Evolutionary conservation across 2,329 filamentous ascomycete species (phyloP).

Genomic region (Penicillium paneum): DNA sequence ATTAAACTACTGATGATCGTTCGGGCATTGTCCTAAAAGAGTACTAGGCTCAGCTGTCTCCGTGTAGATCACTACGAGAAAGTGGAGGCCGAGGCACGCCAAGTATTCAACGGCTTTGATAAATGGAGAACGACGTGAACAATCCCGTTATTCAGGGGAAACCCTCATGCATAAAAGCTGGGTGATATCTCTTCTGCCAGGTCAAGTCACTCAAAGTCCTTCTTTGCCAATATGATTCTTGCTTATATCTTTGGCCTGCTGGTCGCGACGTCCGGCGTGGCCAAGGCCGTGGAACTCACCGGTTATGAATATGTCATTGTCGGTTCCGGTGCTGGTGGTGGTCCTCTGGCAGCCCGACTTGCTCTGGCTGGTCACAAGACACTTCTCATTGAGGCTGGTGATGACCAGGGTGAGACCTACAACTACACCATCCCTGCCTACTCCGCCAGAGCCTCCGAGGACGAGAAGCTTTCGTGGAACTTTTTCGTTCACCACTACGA

Average conservation of each 20-base stretch:
- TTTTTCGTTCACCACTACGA: slow-evolving; percentile 37
- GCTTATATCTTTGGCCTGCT: slow-evolving; percentile 1
- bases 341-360: slow-evolving; percentile 35
- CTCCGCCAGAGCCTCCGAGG: slow-evolving; percentile 29
- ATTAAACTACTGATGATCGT: slow-evolving; percentile 2
- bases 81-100: not conserved
- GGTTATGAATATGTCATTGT: slow-evolving; percentile 42
- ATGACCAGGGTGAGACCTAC: slow-evolving; percentile 32
- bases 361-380: slow-evolving; percentile 37
- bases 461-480: slow-evolving; percentile 32
- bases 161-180: not conserved
- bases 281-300: slow-evolving; percentile 23
- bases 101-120: not conserved
- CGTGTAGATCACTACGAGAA: not conserved
- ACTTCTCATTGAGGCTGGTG: slow-evolving; percentile 39
- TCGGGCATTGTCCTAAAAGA: not conserved
- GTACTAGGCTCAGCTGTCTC: not conserved
- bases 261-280: not conserved
- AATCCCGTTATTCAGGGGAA: not conserved
- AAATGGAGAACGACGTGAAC: not conserved
- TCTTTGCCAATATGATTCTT: slow-evolving; percentile 1
- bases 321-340: slow-evolving; percentile 38
- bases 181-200: not conserved
- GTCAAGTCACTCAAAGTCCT: not conserved
- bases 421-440: slow-evolving; percentile 33